phyloP scores from a whole-genome alignment of 1,139 yeast genomes.

The Candida sanyaensis region DNA sequence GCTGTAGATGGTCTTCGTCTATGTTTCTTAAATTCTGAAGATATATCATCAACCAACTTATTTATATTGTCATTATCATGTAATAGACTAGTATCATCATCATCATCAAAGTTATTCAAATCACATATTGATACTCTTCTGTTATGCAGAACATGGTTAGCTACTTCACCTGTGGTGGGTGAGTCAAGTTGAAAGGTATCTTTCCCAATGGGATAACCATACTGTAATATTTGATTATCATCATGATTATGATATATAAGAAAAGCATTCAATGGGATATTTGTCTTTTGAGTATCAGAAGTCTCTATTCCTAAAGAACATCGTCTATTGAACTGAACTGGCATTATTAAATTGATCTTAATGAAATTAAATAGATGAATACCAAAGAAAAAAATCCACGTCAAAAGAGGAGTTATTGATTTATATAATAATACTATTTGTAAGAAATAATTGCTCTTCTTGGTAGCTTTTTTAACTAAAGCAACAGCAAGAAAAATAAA shows the following conservation, averaged over 20 bases:
- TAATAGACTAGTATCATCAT: neutral
- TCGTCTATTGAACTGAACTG: neutral
- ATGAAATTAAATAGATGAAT: no score
- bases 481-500: neutral
- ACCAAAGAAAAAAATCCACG: no score
- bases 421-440: no score
- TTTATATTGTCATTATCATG: neutral
- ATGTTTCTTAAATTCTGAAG: neutral
- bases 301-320: neutral
- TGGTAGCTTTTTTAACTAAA: neutral
- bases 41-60: no score
- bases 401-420: no score
- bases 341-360: neutral
- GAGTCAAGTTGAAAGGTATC: no score
- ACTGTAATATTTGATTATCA: no score
- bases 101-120: neutral
- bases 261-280: neutral
- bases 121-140: neutral
- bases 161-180: no score
- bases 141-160: neutral
- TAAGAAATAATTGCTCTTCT: neutral
- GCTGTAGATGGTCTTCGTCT: neutral
- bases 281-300: neutral
- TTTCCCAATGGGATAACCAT: no score
- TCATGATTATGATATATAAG: neutral